Evolutionary conservation across 352 stramenopile genomes (phyloP).

Genomic region (Globisporangium yorkense): DNA sequence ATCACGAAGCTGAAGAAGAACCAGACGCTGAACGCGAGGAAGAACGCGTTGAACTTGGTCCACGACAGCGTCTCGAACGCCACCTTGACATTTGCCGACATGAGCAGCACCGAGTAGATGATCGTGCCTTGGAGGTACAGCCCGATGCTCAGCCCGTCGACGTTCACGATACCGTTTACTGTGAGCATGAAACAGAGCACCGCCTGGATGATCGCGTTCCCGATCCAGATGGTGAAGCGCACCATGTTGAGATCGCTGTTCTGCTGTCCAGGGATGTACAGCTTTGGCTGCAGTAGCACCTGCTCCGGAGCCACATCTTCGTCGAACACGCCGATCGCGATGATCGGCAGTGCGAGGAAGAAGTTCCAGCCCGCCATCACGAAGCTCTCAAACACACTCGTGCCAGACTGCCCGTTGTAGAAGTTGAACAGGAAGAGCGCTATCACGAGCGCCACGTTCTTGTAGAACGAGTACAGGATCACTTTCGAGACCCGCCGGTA

Average conservation of each 20-base stretch:
- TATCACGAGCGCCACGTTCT: constrained; percentile 72
- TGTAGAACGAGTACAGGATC: constrained; percentile 88
- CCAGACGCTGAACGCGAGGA: constrained; percentile 47
- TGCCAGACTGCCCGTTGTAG: constrained; percentile 75
- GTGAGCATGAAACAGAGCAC: constrained; percentile 60
- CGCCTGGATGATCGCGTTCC: constrained; percentile 60
- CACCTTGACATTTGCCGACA: constrained; percentile 78
- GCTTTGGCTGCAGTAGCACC: constrained; percentile 45
- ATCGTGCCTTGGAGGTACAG: constrained; percentile 63
- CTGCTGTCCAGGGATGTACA: constrained; percentile 55
- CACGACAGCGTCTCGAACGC: constrained; percentile 68
- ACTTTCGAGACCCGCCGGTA: constrained; percentile 94
- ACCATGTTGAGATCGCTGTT: constrained; percentile 67
- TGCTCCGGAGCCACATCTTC: constrained; percentile 63
- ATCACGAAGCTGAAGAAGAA: constrained; percentile 66
- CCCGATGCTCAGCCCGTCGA: constrained; percentile 26
- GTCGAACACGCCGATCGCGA: constrained; percentile 78
- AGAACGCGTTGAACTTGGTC: constrained; percentile 60
- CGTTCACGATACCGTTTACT: constrained; percentile 30
- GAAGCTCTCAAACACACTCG: constrained; percentile 82
- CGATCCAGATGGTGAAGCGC: constrained; percentile 53
- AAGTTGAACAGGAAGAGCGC: constrained; percentile 78
- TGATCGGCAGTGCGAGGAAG: constrained; percentile 87
- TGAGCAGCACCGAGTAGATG: constrained; percentile 66
- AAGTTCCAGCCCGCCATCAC: constrained; percentile 80